Percentiles rank a stretch among this genome's conserved stretches.
Evolutionary conservation across 2,329 filamentous ascomycete genomes (phyloP).

Genomic region (Neurospora sp.): DNA sequence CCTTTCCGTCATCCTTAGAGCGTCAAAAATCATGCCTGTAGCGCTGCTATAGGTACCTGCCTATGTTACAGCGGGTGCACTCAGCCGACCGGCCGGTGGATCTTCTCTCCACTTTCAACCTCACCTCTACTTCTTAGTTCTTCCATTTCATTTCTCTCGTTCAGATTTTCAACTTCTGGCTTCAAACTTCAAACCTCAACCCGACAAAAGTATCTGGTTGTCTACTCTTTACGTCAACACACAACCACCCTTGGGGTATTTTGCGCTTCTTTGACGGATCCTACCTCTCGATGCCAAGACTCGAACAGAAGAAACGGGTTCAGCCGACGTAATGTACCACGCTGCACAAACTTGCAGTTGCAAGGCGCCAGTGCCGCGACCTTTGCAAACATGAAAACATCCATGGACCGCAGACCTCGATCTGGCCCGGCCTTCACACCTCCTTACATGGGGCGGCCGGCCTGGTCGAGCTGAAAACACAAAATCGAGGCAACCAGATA

Average conservation of each 20-base stretch:
- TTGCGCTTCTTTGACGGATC: background rate
- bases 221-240: background rate
- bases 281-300: constrained; percentile 1
- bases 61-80: background rate
- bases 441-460: background rate
- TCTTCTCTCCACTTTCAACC: background rate
- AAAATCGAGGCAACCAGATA: background rate
- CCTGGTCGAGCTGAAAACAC: background rate
- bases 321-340: constrained; percentile 7
- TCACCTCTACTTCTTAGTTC: background rate
- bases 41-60: background rate
- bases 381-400: background rate
- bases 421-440: background rate
- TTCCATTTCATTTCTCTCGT: background rate
- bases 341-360: constrained; percentile 4
- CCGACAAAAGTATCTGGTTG: background rate
- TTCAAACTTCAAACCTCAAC: background rate
- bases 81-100: background rate
- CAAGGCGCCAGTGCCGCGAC: background rate
- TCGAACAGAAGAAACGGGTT: background rate
- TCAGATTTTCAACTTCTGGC: background rate
- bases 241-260: background rate
- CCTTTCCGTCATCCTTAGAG: background rate
- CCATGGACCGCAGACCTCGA: background rate
- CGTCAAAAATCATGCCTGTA: background rate